These are phyloP conservation scores for Suillus occidentalis DNA, from an alignment of 768 basidiomycete species.

Conservation along the genomic window DNA sequence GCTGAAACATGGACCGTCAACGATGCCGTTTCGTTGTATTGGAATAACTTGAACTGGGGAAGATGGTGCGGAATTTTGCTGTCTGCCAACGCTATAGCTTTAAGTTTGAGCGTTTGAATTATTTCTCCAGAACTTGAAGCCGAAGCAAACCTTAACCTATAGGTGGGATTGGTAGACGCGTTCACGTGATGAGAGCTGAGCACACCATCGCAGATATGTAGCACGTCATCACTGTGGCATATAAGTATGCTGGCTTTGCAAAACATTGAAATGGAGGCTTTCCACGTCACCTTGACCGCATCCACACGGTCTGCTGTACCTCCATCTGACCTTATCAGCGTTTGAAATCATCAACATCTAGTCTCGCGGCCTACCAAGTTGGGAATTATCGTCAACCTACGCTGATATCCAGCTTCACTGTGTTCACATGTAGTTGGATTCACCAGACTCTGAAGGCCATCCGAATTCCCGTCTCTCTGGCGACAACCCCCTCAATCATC, in stretches of 20 bases:
- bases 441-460: neutral
- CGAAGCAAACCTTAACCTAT: no score
- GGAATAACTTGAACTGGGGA: neutral
- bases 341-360: neutral
- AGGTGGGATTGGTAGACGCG: neutral
- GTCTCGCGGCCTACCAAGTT: neutral
- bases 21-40: neutral
- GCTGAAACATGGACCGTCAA: neutral
- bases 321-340: neutral
- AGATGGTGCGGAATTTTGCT: neutral
- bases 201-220: conserved; percentile 31
- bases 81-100: no score
- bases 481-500: neutral
- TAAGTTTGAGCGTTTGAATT: neutral
- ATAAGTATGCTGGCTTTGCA: conserved; percentile 16
- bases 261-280: neutral
- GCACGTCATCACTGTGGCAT: conserved; percentile 15
- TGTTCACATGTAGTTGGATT: neutral
- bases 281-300: neutral
- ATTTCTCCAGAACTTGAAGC: neutral
- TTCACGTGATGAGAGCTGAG: conserved; percentile 34
- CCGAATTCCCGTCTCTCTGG: neutral
- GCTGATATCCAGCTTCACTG: neutral
- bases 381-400: neutral
- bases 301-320: neutral